Base-by-base conservation (phyloP, 2,329 filamentous ascomycete species). In the Cercospora brassicicola region DNA sequence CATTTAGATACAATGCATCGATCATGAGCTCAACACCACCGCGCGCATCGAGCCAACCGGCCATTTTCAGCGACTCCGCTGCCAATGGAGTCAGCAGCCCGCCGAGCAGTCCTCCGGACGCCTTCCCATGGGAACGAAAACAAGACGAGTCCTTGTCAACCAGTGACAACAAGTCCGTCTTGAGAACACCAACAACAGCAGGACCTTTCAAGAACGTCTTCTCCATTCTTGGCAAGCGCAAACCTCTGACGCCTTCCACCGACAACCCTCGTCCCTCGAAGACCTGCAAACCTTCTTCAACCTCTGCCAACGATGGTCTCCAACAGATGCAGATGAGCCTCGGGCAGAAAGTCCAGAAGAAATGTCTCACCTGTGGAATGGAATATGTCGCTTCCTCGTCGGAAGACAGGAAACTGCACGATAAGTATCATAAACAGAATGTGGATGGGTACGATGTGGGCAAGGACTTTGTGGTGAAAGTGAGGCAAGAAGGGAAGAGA, bases 291-390 rank as follows among this genome's bases (percentile, higher is more conserved):
- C 71, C 75, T 13, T 53, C 20, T 36, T 28, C 26, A 28, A 36
- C 11, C 4, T 28, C 48, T 75, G 48, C 76, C 72, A 64, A 75
- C 75, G 66, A 68, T 20, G 75, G 76, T 30, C 74, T 89, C 67
- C 84, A 84, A 60, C 88, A 90, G 74, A 87, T 87, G 81, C 86
- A 88, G 72, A 83, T 90, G 68, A 86, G 88, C 72, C 80, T 89
- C 11, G 87, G 86, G 2, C 80, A 82, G 45, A 83, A 86, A 51
- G 79, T 84, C 45, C 83, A 85, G 57, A 86, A 85, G 71, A 86
- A 84, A 10, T 91, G 89, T 78, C 80, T 81, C 42, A 81, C 80
- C 2, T 91, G 89, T 73, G 86, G 87, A 0, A 91, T 91, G 89
- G 86, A 89, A 63, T 91, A 90, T 72, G 83, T 88, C 36, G 85